A percentile compares a stretch with the other conserved stretches of the same genome.
Evolutionary conservation across 768 basidiomycete genomes (phyloP).

Genomic region (Jaapia argillacea): DNA sequence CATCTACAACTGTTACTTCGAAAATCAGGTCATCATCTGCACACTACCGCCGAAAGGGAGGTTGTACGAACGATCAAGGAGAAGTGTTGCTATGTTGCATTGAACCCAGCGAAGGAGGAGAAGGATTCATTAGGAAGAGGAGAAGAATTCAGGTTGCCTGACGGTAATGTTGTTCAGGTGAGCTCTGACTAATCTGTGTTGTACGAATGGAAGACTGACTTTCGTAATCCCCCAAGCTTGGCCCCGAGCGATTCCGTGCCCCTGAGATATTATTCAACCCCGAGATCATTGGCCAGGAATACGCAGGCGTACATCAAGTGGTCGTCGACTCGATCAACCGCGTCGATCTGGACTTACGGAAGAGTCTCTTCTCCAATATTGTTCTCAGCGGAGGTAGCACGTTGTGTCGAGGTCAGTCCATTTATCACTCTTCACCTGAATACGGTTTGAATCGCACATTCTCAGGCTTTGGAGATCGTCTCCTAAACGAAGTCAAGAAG

Average conservation of each 20-base stretch:
- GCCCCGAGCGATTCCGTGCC: slow-evolving; percentile 90
- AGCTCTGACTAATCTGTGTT: slow-evolving; percentile 16
- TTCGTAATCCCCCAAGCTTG: slow-evolving; percentile 46
- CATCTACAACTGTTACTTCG: slow-evolving; percentile 89
- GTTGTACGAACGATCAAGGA: slow-evolving; percentile 97
- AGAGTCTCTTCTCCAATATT: slow-evolving; percentile 92
- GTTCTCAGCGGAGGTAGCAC: slow-evolving; percentile 96
- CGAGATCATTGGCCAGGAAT: slow-evolving; percentile 92
- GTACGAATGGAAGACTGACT: slow-evolving; percentile 5
- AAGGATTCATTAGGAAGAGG: slow-evolving; percentile 70
- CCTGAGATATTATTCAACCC: slow-evolving; percentile 98
- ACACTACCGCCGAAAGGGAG: slow-evolving; percentile 95
- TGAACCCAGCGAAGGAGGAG: slow-evolving; percentile 92
- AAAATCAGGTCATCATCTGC: slow-evolving; percentile 89
- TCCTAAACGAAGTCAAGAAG: slow-evolving; percentile 95
- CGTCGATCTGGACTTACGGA: slow-evolving; percentile 92
- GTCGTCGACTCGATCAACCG: slow-evolving; percentile 97
- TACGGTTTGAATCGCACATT: neutral
- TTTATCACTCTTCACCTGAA: slow-evolving; percentile 13
- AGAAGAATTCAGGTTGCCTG: slow-evolving; percentile 90
- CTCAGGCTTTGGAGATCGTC: slow-evolving; percentile 90
- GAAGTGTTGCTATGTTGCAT: slow-evolving; percentile 92
- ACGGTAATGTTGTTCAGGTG: slow-evolving; percentile 90
- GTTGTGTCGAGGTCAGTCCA: slow-evolving; percentile 70
- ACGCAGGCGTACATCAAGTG: slow-evolving; percentile 95